These are phyloP conservation scores for Diplodia scrobiculata DNA, from an alignment of 2,329 filamentous ascomycete species.

Conservation along the genomic window DNA sequence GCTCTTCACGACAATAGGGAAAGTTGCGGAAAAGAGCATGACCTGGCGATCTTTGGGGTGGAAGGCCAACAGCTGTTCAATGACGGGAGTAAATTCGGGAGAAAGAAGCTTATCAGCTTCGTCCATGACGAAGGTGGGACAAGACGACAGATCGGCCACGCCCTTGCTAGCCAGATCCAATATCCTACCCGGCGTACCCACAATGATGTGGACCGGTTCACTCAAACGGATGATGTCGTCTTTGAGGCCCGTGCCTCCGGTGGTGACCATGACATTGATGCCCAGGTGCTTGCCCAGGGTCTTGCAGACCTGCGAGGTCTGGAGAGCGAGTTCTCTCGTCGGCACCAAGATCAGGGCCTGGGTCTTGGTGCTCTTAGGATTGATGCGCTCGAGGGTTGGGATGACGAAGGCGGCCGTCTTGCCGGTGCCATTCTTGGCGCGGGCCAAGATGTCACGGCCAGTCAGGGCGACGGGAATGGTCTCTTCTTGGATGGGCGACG, in stretches of 20 bases:
- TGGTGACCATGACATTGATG: conserved; percentile 99
- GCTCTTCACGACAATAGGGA: conserved; percentile 93
- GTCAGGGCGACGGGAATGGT: conserved; percentile 95
- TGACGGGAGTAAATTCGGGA: conserved; percentile 93
- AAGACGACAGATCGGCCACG: conserved; percentile 93
- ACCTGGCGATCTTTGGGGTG: conserved; percentile 97
- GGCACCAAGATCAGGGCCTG: conserved; percentile 96
- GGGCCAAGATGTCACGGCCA: conserved; percentile 89
- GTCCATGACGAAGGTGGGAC: conserved; percentile 98
- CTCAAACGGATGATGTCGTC: conserved; percentile 95
- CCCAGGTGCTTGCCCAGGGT: conserved; percentile 95
- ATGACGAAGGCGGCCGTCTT: conserved; percentile 99
- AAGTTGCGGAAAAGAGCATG: conserved; percentile 98
- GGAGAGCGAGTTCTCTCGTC: conserved; percentile 92
- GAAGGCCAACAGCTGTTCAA: conserved; percentile 92
- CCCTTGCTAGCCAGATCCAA: conserved; percentile 94
- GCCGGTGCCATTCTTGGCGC: conserved; percentile 97
- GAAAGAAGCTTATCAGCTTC: conserved; percentile 98
- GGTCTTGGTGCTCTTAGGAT: conserved; percentile 93
- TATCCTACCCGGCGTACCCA: conserved; percentile 94
- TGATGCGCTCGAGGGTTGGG: conserved; percentile 90
- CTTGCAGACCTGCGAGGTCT: conserved; percentile 99
- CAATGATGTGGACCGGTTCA: conserved; percentile 94
- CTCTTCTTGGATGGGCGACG: conserved; percentile 98
- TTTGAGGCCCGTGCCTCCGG: conserved; percentile 89